These are phyloP conservation scores for Poa annua DNA, from an alignment of 176 grass and related monocot species.

Conservation along the genomic window DNA sequence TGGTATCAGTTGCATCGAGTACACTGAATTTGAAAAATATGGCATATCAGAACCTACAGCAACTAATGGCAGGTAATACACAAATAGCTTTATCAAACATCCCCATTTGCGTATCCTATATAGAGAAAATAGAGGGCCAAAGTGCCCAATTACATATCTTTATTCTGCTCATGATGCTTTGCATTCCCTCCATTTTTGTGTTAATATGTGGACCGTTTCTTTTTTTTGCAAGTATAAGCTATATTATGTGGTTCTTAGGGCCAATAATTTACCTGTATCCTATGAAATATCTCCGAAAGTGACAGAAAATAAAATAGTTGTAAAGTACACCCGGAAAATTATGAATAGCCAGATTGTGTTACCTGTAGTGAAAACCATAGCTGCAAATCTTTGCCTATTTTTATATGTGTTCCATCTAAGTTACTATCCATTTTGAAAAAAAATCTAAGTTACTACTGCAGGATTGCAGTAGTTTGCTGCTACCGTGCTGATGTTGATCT, in stretches of 20 bases:
- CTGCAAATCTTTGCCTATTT: slow-evolving; percentile 17
- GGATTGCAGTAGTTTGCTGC: slow-evolving; percentile 16
- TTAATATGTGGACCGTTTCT: not conserved
- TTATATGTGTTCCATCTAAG: not conserved
- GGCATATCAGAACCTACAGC: slow-evolving; percentile 73
- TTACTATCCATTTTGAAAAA: not conserved
- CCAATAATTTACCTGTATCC: not conserved
- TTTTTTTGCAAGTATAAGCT: not conserved
- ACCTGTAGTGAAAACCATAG: not conserved
- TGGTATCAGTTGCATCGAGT: slow-evolving; percentile 96
- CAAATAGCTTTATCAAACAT: slow-evolving; percentile 8
- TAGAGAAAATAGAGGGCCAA: not conserved
- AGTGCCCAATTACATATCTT: not conserved
- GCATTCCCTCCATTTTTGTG: slow-evolving; percentile 1
- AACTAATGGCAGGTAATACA: slow-evolving; percentile 59
- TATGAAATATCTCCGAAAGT: not conserved
- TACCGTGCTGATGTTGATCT: slow-evolving; percentile 1
- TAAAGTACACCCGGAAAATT: not conserved
- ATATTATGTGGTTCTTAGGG: not conserved
- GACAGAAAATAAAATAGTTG: not conserved
- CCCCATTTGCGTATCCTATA: not conserved
- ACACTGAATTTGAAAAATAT: slow-evolving; percentile 97
- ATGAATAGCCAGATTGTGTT: not conserved
- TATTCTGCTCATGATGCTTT: slow-evolving; percentile 34
- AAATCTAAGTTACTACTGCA: not conserved